Evolutionary conservation across 164 flowering plant genomes (phyloP).

Genomic region (Umbellularia californica): DNA sequence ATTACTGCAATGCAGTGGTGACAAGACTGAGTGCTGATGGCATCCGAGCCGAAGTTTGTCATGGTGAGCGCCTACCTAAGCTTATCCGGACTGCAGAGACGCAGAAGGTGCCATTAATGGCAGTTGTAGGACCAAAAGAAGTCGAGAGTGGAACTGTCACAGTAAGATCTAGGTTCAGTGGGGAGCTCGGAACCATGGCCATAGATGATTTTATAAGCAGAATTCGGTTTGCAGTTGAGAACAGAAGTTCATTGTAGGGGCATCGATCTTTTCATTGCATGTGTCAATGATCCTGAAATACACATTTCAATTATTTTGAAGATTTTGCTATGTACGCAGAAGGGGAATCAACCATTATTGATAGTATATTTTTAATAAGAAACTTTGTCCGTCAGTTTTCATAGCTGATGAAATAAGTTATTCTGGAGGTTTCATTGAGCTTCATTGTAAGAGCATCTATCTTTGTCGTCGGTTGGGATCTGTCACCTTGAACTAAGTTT

Average conservation of each 20-base stretch:
- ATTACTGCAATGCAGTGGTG: conserved; percentile 60
- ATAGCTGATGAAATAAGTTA: too few species aligned
- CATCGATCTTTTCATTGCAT: neutral
- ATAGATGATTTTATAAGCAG: conserved; percentile 58
- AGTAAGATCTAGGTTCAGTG: conserved; percentile 77
- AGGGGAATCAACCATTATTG: too few species aligned
- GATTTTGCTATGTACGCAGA: too few species aligned
- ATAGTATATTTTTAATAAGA: too few species aligned
- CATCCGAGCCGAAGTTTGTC: conserved; percentile 77
- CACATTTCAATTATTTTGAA: too few species aligned
- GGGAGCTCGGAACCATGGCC: conserved; percentile 74
- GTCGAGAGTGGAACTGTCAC: conserved; percentile 66
- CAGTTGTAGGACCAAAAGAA: conserved; percentile 94
- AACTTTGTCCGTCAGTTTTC: too few species aligned
- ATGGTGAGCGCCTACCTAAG: conserved; percentile 86
- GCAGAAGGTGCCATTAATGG: conserved; percentile 90
- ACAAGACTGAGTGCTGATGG: conserved; percentile 49
- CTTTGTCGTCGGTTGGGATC: too few species aligned
- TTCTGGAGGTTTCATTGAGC: too few species aligned
- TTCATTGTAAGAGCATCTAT: too few species aligned
- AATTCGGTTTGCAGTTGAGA: conserved; percentile 41
- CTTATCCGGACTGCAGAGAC: conserved; percentile 88
- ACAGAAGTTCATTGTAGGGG: conserved; percentile 36
- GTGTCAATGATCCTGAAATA: neutral
- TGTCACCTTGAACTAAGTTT: too few species aligned